phyloP scores from a whole-genome alignment of 345 rosid species.

The Linum lewisii region DNA sequence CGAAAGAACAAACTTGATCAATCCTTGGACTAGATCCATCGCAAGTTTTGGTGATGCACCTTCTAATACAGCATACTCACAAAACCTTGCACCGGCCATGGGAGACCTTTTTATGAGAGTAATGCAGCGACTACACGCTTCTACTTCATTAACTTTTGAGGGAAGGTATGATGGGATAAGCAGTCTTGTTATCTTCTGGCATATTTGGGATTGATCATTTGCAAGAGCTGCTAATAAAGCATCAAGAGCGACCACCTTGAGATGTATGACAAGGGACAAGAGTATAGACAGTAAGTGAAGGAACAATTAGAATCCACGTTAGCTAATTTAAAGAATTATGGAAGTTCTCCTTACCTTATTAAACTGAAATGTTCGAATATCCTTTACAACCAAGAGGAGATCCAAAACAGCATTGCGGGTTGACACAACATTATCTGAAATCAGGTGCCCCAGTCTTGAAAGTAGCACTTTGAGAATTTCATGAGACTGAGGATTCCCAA shows the following conservation, averaged over 20 bases:
- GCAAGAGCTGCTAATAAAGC: conserved; percentile 53
- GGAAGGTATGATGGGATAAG: conserved; percentile 92
- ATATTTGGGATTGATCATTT: conserved; percentile 64
- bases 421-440: conserved; percentile 49
- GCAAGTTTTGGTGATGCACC: conserved; percentile 54
- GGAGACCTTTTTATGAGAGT: conserved; percentile 76
- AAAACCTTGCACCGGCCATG: conserved; percentile 84
- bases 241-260: conserved; percentile 68
- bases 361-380: conserved; percentile 65
- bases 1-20: conserved; percentile 43
- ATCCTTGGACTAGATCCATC: conserved; percentile 54
- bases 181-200: conserved; percentile 58
- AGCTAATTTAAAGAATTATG: conserved; percentile 1
- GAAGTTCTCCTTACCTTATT: conserved; percentile 47
- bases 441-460: conserved; percentile 66
- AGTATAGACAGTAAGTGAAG: conserved; percentile 6
- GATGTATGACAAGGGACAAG: neutral
- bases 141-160: conserved; percentile 45
- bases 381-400: conserved; percentile 65
- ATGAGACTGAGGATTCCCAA: conserved; percentile 85
- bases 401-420: conserved; percentile 59
- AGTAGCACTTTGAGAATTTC: conserved; percentile 84
- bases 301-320: neutral
- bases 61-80: conserved; percentile 52
- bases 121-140: conserved; percentile 73